Percentiles rank a stretch among this genome's conserved stretches.
Evolutionary conservation across 495 filamentous ascomycete genomes (phyloP).

Genomic region (Schizothecium vesticola): DNA sequence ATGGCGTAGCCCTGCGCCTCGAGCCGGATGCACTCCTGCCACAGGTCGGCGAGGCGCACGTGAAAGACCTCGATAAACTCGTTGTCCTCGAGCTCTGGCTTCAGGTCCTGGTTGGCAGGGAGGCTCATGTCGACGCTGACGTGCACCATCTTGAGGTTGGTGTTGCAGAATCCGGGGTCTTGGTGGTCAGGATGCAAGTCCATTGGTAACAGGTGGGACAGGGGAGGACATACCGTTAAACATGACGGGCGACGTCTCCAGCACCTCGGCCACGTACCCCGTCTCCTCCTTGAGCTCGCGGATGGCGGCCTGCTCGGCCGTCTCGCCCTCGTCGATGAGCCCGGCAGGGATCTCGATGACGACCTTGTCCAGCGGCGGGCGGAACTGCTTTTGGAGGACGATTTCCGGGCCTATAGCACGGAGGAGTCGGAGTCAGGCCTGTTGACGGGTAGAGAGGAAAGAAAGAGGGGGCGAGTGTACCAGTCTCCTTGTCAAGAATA

Average conservation of each 20-base stretch:
- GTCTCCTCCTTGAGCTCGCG: conserved; percentile 92
- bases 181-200: not conserved
- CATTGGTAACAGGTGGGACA: not conserved
- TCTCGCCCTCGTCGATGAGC: conserved; percentile 77
- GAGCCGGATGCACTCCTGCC: conserved; percentile 59
- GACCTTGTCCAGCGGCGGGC: conserved; percentile 73
- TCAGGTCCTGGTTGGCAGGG: conserved; percentile 60
- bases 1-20: conserved; percentile 76
- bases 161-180: conserved; percentile 80
- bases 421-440: not conserved
- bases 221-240: conserved; percentile 60
- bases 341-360: conserved; percentile 82
- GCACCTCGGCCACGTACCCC: conserved; percentile 41
- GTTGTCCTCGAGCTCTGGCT: conserved; percentile 75
- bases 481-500: conserved; percentile 65
- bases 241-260: conserved; percentile 70
- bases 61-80: conserved; percentile 88
- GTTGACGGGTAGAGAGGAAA: not conserved
- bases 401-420: conserved; percentile 56
- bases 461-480: conserved; percentile 16
- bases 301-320: conserved; percentile 70
- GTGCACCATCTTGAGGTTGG: conserved; percentile 79
- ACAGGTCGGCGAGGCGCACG: conserved; percentile 60
- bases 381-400: conserved; percentile 81
- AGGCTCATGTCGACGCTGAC: conserved; percentile 70